Percentiles rank a stretch among this genome's conserved stretches.
Evolutionary conservation across 2,329 filamentous ascomycete species (phyloP).

Genomic region (Sarocladium brachiariae): DNA sequence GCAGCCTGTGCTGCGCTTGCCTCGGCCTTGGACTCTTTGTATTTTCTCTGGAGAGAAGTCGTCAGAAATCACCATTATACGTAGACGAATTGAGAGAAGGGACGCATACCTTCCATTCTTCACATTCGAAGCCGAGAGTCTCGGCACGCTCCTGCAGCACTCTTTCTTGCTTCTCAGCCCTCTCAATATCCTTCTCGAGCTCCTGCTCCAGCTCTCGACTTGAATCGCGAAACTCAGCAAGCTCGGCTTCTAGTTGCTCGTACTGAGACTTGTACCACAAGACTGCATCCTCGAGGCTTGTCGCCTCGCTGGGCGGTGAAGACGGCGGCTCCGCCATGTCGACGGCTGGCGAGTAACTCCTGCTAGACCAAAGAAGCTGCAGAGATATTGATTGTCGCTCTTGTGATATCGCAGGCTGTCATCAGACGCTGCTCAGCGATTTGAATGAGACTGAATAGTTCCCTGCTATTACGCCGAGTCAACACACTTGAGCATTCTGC

Average conservation of each 20-base stretch:
- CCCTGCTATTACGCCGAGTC: neutral
- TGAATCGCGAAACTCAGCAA: slow-evolving; percentile 88
- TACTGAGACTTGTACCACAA: slow-evolving; percentile 96
- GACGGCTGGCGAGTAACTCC: neutral
- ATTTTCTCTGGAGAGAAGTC: slow-evolving; percentile 63
- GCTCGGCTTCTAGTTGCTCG: slow-evolving; percentile 83
- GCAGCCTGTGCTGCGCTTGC: slow-evolving; percentile 75
- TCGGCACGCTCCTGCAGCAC: slow-evolving; percentile 83
- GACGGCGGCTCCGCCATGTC: slow-evolving; percentile 54
- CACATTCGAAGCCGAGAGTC: slow-evolving; percentile 76
- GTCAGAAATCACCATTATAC: neutral
- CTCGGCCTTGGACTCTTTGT: slow-evolving; percentile 89
- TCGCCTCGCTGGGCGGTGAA: slow-evolving; percentile 50
- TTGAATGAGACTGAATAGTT: neutral
- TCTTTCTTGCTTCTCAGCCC: slow-evolving; percentile 88
- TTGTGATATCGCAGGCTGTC: neutral
- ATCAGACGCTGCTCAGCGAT: neutral
- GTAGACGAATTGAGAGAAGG: neutral
- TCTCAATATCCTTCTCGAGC: slow-evolving; percentile 91
- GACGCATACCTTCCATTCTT: slow-evolving; percentile 93
- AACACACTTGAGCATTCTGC: neutral
- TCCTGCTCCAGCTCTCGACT: slow-evolving; percentile 92
- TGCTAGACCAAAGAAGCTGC: too few relatives aligned
- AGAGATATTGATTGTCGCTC: too few relatives aligned
- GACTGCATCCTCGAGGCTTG: slow-evolving; percentile 65